phyloP scores from a whole-genome alignment of 2,329 filamentous ascomycete species.

The Apiospora kogelbergensis region DNA sequence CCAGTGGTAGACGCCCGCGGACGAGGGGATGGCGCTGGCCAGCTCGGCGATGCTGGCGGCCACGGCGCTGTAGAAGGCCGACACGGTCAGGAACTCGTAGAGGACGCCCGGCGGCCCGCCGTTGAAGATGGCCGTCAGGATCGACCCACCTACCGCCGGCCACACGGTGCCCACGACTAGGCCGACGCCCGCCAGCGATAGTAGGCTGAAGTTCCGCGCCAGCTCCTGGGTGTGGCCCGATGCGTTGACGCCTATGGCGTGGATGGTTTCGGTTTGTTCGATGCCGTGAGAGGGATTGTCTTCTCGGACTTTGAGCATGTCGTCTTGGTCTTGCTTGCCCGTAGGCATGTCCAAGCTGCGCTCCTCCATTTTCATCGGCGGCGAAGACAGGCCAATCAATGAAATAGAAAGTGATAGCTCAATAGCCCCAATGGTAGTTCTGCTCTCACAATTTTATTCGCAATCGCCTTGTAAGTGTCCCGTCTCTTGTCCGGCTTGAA shows the following conservation, averaged over 20 bases:
- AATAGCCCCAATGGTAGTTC: no score
- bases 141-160: conserved; percentile 37
- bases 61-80: conserved; percentile 56
- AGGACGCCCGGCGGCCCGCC: conserved; percentile 62
- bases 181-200: conserved; percentile 14
- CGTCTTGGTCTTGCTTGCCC: neutral
- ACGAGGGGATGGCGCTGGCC: conserved; percentile 60
- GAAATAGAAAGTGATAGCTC: neutral
- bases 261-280: neutral
- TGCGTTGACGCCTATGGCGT: conserved; percentile 9
- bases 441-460: neutral
- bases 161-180: conserved; percentile 16
- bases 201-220: conserved; percentile 12
- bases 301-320: neutral
- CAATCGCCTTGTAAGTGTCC: neutral
- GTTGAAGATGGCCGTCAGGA: conserved; percentile 55
- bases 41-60: conserved; percentile 61
- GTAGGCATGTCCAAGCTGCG: neutral
- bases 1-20: conserved; percentile 62
- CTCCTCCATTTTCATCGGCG: neutral
- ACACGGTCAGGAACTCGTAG: conserved; percentile 56
- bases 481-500: neutral
- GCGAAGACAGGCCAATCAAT: neutral
- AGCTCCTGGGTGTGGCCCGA: conserved; percentile 14
- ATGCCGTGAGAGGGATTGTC: neutral